Percentiles rank a stretch among this genome's conserved stretches.
Conservation (phyloP, 2,329 filamentous ascomycete species). For the Colletotrichum lentis region DNA sequence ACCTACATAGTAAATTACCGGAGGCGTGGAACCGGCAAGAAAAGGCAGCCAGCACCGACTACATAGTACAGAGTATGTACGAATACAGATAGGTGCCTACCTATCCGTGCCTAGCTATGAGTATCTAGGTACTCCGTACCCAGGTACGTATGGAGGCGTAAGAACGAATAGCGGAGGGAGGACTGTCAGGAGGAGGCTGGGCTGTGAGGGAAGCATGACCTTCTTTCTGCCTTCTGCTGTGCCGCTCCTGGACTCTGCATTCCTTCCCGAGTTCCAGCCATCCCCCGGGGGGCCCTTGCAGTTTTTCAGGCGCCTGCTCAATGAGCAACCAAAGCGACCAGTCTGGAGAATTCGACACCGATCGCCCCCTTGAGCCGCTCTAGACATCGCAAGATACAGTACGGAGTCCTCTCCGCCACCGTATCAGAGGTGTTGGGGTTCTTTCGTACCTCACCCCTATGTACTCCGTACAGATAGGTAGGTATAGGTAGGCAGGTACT, state of each 20-base stretch:
- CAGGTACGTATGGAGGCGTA: neutral
- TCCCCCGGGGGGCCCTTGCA: too few relatives aligned
- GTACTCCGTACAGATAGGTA: too few relatives aligned
- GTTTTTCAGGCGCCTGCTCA: neutral
- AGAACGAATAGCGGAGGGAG: neutral
- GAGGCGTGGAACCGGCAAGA: neutral
- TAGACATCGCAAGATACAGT: neutral
- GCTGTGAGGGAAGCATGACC: neutral
- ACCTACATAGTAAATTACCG: neutral
- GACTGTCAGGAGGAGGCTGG: neutral
- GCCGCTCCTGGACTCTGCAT: neutral
- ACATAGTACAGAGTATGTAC: too few relatives aligned
- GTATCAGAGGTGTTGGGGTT: neutral
- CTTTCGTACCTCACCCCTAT: neutral
- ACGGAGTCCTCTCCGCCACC: neutral
- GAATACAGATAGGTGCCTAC: too few relatives aligned
- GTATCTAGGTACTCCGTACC: neutral
- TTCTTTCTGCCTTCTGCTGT: neutral
- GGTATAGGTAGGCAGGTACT: too few relatives aligned
- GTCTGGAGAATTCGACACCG: neutral
- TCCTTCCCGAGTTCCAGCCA: neutral
- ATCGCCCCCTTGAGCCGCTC: neutral
- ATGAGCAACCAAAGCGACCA: neutral
- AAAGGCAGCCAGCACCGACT: neutral
- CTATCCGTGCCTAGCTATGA: too few relatives aligned